Percentiles rank a stretch among this genome's conserved stretches.
Evolutionary conservation across 306 rosid species (phyloP).

Genomic region (Gillenia trifoliata): DNA sequence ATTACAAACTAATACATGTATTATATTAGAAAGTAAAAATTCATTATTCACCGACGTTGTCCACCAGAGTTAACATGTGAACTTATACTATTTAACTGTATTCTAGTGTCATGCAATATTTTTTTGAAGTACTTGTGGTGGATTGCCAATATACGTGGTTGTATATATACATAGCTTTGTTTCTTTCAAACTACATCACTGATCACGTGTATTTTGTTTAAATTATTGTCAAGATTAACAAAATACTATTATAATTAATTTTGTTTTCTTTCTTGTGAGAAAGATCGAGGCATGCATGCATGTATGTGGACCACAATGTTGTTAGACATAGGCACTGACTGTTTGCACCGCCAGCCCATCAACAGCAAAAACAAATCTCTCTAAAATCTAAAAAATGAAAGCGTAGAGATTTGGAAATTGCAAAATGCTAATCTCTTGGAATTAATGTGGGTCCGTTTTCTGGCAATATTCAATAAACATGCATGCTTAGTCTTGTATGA

Average conservation of each 20-base stretch:
- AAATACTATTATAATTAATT: neutral
- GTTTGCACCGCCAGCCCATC: conserved; percentile 6
- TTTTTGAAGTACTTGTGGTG: neutral
- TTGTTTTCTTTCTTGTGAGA: neutral
- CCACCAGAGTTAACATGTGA: no score
- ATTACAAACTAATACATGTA: no score
- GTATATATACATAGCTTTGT: neutral
- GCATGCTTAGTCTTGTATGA: neutral
- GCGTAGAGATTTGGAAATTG: conserved; percentile 5
- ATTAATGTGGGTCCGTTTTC: neutral
- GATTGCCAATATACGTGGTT: neutral
- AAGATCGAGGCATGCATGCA: neutral
- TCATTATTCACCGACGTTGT: no score
- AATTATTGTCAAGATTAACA: neutral
- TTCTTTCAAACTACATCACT: neutral
- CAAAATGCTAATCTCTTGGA: neutral
- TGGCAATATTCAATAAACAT: neutral
- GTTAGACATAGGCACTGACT: conserved; percentile 4
- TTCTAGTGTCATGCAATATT: no score
- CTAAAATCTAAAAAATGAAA: neutral
- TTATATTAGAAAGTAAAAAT: no score
- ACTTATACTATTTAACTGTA: no score
- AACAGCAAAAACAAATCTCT: neutral
- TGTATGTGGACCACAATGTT: neutral
- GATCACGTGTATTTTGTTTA: neutral